phyloP scores from a whole-genome alignment of 768 basidiomycete species.

The Melanogaster broomeanus region DNA sequence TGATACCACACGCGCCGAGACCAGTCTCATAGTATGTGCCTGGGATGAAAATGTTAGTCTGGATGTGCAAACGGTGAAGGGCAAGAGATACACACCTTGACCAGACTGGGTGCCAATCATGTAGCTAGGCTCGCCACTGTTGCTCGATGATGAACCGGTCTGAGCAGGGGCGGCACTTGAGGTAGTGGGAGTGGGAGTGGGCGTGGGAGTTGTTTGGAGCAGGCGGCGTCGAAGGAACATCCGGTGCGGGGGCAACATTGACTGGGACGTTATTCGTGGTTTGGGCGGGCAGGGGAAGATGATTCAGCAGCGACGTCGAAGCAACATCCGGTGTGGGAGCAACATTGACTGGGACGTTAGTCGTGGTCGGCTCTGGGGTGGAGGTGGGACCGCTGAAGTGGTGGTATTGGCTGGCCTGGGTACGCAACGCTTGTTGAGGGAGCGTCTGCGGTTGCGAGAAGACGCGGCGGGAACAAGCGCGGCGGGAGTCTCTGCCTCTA shows the following conservation, averaged over 20 bases:
- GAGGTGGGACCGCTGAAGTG: background rate
- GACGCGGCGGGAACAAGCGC: background rate
- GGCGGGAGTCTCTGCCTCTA: background rate
- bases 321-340: constrained; percentile 10
- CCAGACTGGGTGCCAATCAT: constrained; percentile 52
- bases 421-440: constrained; percentile 29
- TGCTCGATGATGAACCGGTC: constrained; percentile 12
- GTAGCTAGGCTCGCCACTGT: constrained; percentile 35
- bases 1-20: constrained; percentile 44
- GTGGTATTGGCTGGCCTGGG: constrained; percentile 19
- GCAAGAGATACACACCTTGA: constrained; percentile 34
- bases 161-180: constrained; percentile 11
- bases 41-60: constrained; percentile 3
- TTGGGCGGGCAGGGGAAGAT: background rate
- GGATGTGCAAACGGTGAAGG: background rate
- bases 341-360: constrained; percentile 22
- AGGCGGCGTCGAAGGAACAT: too few relatives aligned
- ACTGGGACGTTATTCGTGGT: constrained; percentile 8
- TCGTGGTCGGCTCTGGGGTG: background rate
- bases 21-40: constrained; percentile 37
- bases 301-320: background rate
- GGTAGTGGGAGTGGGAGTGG: constrained; percentile 2
- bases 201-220: background rate
- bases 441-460: constrained; percentile 20
- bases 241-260: constrained; percentile 24